These are phyloP conservation scores for Artemisia argyi DNA, from an alignment of 129 eudicot species.

Conservation along the genomic window DNA sequence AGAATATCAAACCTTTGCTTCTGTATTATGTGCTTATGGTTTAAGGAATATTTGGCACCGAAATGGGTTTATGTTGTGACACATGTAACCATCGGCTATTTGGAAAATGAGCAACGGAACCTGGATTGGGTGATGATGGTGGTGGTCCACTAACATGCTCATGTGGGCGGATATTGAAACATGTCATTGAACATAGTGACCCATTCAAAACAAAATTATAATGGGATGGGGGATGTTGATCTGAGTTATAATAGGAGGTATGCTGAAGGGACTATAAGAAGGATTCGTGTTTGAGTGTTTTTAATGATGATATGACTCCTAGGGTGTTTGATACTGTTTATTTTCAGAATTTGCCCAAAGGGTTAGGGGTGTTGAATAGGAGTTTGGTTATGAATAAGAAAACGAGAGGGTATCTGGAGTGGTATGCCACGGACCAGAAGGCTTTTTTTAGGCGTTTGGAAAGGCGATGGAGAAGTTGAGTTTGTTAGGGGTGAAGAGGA, in stretches of 20 bases:
- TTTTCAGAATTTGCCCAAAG: constrained; percentile 59
- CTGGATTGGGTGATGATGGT: neutral
- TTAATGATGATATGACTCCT: constrained; percentile 79
- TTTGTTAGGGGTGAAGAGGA: constrained; percentile 48
- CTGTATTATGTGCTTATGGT: neutral
- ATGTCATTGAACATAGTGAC: constrained; percentile 24
- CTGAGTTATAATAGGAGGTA: too few relatives aligned
- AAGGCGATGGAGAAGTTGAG: constrained; percentile 71
- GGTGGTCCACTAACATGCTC: constrained; percentile 30
- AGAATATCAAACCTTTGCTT: neutral
- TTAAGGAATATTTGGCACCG: constrained; percentile 17
- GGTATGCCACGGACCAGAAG: constrained; percentile 8
- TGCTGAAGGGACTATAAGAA: constrained; percentile 20
- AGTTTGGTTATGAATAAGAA: constrained; percentile 43
- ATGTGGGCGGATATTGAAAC: constrained; percentile 10
- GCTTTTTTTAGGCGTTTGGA: neutral
- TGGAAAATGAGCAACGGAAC: neutral
- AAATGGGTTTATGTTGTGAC: constrained; percentile 8
- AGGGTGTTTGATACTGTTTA: constrained; percentile 67
- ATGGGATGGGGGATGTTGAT: too few relatives aligned
- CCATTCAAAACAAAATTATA: constrained; percentile 23
- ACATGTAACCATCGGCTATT: neutral
- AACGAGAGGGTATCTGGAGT: constrained; percentile 46
- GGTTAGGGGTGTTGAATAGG: constrained; percentile 64
- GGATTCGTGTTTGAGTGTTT: constrained; percentile 63